phyloP scores from a whole-genome alignment of 2,329 filamentous ascomycete species.

The Mycosphaerella sp. region DNA sequence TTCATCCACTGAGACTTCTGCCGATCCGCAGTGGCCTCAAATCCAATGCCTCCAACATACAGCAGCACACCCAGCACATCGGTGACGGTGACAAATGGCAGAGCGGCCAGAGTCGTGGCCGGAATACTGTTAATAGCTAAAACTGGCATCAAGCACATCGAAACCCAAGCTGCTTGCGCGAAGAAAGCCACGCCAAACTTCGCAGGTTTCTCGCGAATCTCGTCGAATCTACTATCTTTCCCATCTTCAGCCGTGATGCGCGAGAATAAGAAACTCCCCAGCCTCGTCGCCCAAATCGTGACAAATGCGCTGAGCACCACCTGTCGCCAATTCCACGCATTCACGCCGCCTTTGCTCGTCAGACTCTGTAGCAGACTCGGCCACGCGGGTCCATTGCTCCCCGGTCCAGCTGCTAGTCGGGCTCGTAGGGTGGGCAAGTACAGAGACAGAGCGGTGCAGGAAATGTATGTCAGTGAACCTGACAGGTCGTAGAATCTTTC shows the following conservation, averaged over 20 bases:
- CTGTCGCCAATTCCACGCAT: slow-evolving; percentile 57
- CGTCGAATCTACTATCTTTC: slow-evolving; percentile 54
- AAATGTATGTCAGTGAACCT: slow-evolving; percentile 60
- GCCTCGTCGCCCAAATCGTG: slow-evolving; percentile 56
- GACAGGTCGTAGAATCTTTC: slow-evolving; percentile 65
- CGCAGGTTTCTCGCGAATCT: slow-evolving; percentile 47
- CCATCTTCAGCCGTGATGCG: slow-evolving; percentile 54
- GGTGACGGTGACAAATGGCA: slow-evolving; percentile 46
- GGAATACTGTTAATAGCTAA: slow-evolving; percentile 59
- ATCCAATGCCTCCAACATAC: slow-evolving; percentile 53
- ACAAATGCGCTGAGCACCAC: slow-evolving; percentile 50
- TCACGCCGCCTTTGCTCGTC: slow-evolving; percentile 38
- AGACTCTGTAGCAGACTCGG: slow-evolving; percentile 46
- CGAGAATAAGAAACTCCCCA: slow-evolving; percentile 59
- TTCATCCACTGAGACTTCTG: slow-evolving; percentile 59
- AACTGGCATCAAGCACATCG: slow-evolving; percentile 60
- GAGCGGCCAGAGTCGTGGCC: slow-evolving; percentile 44
- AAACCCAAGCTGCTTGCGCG: slow-evolving; percentile 62
- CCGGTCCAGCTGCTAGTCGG: slow-evolving; percentile 42
- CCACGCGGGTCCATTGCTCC: slow-evolving; percentile 38
- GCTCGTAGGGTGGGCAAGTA: slow-evolving; percentile 56
- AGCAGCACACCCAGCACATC: slow-evolving; percentile 54
- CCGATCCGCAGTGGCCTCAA: slow-evolving; percentile 57
- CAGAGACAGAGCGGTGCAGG: slow-evolving; percentile 56
- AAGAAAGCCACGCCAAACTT: slow-evolving; percentile 53